phyloP scores from a whole-genome alignment of 1,284 basidiomycete species.

The Ceratobasidium sp. region DNA sequence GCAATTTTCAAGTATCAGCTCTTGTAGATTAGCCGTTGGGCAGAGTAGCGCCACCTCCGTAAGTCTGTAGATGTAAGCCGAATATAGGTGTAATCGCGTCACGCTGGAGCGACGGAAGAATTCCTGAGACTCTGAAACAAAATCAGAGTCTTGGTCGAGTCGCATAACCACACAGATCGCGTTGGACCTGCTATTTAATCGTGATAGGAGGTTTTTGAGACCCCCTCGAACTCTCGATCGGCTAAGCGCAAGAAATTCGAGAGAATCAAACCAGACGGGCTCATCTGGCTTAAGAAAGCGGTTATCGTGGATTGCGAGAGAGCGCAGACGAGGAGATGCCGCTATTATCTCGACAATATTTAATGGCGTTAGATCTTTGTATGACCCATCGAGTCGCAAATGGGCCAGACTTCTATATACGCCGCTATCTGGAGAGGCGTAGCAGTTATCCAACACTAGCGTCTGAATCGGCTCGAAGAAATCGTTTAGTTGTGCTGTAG shows the following conservation, averaged over 20 bases:
- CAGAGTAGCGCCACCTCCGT: background rate
- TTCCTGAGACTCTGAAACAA: background rate
- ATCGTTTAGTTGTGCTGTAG: background rate
- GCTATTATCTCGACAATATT: background rate
- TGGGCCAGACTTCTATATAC: background rate
- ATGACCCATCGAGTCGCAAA: background rate
- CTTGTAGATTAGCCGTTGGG: background rate
- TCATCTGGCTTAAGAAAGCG: background rate
- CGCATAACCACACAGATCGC: background rate
- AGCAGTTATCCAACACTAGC: background rate
- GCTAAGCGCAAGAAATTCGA: background rate
- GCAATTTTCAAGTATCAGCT: background rate
- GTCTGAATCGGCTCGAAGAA: background rate
- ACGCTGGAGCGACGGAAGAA: constrained; percentile 13
- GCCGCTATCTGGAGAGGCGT: background rate
- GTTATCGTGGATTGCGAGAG: background rate
- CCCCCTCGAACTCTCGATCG: background rate
- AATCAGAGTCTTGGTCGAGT: background rate
- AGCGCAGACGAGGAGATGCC: background rate
- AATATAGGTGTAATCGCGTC: background rate
- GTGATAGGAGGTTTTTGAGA: background rate
- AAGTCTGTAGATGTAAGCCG: background rate
- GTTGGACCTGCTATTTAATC: background rate
- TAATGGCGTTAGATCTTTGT: background rate
- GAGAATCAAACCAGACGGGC: background rate